Conservation (phyloP, 2,329 filamentous ascomycete genomes). For the Cordyceps javanica region DNA sequence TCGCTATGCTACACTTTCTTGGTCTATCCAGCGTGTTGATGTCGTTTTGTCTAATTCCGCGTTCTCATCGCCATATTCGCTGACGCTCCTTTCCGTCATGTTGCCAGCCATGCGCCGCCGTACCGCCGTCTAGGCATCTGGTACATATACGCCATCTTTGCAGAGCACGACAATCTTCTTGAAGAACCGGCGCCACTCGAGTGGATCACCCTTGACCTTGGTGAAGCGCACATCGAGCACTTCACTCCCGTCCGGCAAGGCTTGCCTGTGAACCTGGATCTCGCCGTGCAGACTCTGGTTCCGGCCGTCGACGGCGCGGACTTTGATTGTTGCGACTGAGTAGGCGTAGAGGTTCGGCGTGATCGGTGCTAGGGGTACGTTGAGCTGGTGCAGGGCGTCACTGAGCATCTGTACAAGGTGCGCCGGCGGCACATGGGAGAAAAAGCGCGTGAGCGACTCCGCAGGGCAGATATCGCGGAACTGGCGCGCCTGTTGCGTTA, state of each 20-base stretch:
- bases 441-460: conserved; percentile 85
- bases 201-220: conserved; percentile 89
- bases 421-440: conserved; percentile 69
- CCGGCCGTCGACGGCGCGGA: conserved; percentile 68
- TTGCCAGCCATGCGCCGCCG: conserved; percentile 4
- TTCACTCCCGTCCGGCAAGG: conserved; percentile 50
- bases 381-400: conserved; percentile 77
- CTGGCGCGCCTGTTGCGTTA: conserved; percentile 81
- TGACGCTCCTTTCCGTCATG: neutral
- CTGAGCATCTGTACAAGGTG: conserved; percentile 74
- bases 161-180: conserved; percentile 89
- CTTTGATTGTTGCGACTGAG: conserved; percentile 57
- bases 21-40: conserved; percentile 9
- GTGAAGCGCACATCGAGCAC: conserved; percentile 83
- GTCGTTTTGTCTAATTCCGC: neutral
- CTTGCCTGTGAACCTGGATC: conserved; percentile 63
- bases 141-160: conserved; percentile 70
- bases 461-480: conserved; percentile 90
- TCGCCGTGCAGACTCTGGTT: conserved; percentile 69
- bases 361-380: conserved; percentile 61
- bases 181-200: conserved; percentile 96
- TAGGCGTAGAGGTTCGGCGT: conserved; percentile 51
- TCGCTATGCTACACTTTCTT: conserved; percentile 10
- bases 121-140: conserved; percentile 30
- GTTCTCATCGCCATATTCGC: neutral